Evolutionary conservation across 768 basidiomycete species (phyloP).

Genomic region (Lentinula sp.): DNA sequence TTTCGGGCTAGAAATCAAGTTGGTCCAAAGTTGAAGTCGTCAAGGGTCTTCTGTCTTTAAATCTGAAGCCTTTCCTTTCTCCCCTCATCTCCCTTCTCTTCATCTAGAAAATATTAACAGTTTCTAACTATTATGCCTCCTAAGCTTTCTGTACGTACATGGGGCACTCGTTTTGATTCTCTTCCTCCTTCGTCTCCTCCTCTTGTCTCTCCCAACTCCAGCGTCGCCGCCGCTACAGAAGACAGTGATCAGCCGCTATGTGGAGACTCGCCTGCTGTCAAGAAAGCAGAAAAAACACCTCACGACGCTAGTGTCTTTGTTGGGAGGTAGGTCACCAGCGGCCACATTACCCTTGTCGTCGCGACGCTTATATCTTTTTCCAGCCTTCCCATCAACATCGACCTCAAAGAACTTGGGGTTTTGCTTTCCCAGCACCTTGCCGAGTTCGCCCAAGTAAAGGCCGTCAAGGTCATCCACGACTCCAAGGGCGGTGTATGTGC

Average conservation of each 20-base stretch:
- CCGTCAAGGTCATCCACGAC: constrained; percentile 68
- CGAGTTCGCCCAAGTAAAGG: constrained; percentile 56
- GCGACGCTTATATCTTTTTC: constrained; percentile 1
- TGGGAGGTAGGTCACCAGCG: constrained; percentile 51
- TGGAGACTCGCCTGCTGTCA: constrained; percentile 17
- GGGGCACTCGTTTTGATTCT: constrained; percentile 72
- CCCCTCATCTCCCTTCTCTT: constrained; percentile 16
- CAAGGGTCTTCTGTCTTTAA: background rate
- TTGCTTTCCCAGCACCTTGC: constrained; percentile 64
- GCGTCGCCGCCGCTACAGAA: constrained; percentile 10
- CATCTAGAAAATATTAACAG: constrained; percentile 10
- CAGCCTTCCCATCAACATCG: constrained; percentile 67
- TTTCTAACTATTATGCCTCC: constrained; percentile 35
- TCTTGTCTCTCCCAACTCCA: constrained; percentile 21
- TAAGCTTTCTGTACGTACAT: constrained; percentile 39
- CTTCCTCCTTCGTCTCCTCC: constrained; percentile 45
- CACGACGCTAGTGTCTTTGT: constrained; percentile 83
- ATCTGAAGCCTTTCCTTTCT: constrained; percentile 11
- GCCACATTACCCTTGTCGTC: background rate
- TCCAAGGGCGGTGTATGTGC: constrained; percentile 76
- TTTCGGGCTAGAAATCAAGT: constrained; percentile 1
- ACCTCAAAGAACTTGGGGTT: constrained; percentile 53
- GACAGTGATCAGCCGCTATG: constrained; percentile 12
- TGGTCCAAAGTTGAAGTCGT: background rate
- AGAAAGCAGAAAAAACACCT: constrained; percentile 43